Conservation (phyloP, 208 protist genomes). For the Trypanosoma mega region DNA sequence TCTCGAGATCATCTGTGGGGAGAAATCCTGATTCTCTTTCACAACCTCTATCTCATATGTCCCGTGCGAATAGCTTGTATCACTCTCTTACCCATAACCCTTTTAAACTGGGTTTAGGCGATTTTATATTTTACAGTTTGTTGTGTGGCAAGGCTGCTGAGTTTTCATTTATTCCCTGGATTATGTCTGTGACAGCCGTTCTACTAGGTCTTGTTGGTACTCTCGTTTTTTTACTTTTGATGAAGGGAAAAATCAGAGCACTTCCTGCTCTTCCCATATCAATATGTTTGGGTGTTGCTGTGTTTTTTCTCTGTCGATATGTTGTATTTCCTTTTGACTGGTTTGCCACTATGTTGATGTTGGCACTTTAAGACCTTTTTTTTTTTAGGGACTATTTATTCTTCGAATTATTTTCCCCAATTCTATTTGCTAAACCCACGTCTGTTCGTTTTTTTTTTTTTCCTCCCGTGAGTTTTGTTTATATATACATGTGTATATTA, state of each 20-base stretch:
- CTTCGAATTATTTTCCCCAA: neutral
- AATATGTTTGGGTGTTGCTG: slow-evolving; percentile 47
- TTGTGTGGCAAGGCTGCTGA: slow-evolving; percentile 57
- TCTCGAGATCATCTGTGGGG: neutral
- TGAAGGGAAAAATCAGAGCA: slow-evolving; percentile 36
- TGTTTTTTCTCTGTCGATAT: slow-evolving; percentile 44
- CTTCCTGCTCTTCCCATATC: slow-evolving; percentile 85
- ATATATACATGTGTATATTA: neutral
- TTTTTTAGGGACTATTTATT: slow-evolving; percentile 5
- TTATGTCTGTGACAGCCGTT: slow-evolving; percentile 55
- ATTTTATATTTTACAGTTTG: slow-evolving; percentile 90
- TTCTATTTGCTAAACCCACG: no score
- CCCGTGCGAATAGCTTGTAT: slow-evolving; percentile 8
- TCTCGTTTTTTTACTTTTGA: slow-evolving; percentile 53
- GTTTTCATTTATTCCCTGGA: slow-evolving; percentile 52
- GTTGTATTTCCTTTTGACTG: slow-evolving; percentile 23
- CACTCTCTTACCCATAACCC: slow-evolving; percentile 14
- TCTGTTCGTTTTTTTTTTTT: neutral
- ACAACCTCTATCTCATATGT: neutral
- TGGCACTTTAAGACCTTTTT: no score
- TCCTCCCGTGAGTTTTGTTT: neutral
- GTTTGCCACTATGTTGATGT: slow-evolving; percentile 21
- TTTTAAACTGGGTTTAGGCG: slow-evolving; percentile 82
- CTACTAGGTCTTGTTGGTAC: slow-evolving; percentile 68
- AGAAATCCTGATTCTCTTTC: neutral